A percentile compares a stretch with the other conserved stretches of the same genome.
These are phyloP conservation scores for Helminthosporium solani DNA, from an alignment of 2,329 filamentous ascomycete genomes.

Conservation along the genomic window DNA sequence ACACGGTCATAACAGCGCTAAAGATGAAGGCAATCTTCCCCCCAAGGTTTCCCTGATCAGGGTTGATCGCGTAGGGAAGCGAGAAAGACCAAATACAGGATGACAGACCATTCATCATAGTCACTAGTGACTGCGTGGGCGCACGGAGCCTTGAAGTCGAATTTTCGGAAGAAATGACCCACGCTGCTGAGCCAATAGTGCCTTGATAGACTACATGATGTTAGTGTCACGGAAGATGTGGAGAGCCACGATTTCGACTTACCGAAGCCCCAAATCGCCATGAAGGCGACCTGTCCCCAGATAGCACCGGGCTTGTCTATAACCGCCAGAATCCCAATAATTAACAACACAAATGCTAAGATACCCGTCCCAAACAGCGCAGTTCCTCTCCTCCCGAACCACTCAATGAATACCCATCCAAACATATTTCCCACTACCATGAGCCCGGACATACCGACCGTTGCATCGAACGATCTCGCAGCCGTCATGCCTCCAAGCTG, in stretches of 20 bases:
- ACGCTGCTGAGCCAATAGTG: constrained; percentile 38
- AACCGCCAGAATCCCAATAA: constrained; percentile 13
- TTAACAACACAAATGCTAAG: constrained; percentile 4
- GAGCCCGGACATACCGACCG: constrained; percentile 28
- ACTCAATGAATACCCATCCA: constrained; percentile 35
- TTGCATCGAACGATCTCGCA: constrained; percentile 22
- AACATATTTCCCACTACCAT: constrained; percentile 36
- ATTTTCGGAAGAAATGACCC: constrained; percentile 47
- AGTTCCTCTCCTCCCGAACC: constrained; percentile 30
- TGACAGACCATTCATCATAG: constrained; percentile 24
- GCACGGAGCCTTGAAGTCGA: constrained; percentile 47
- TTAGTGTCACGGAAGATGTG: not conserved
- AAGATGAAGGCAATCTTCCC: constrained; percentile 57
- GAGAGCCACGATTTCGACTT: not conserved
- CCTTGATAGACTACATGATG: constrained; percentile 8
- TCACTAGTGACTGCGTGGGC: constrained; percentile 11
- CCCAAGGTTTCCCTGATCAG: constrained; percentile 64
- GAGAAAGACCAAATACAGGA: constrained; percentile 17
- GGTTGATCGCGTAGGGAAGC: constrained; percentile 69
- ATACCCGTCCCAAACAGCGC: constrained; percentile 27
- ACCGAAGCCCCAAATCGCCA: constrained; percentile 12
- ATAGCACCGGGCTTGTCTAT: constrained; percentile 11
- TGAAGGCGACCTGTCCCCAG: constrained; percentile 9
- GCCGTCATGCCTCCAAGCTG: constrained; percentile 30
- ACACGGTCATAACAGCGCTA: constrained; percentile 54